phyloP scores from a whole-genome alignment of 257 asterid genomes.

The Galeopsis tetrahit region DNA sequence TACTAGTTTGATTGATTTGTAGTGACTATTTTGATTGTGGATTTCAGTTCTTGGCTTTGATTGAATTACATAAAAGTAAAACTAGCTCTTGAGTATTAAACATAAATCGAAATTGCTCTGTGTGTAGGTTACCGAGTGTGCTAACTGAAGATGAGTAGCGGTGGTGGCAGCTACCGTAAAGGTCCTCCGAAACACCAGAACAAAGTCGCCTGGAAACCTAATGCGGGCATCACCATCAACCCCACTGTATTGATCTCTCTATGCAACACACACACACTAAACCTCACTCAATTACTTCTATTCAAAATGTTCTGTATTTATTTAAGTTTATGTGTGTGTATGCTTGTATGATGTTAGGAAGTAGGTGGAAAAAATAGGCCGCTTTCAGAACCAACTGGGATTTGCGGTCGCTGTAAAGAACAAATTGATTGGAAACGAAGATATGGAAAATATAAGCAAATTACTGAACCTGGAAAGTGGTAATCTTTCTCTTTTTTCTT shows the following conservation, averaged over 20 bases:
- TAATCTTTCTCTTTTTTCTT: slow-evolving; percentile 22
- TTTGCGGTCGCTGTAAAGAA: slow-evolving; percentile 81
- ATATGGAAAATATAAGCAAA: slow-evolving; percentile 88
- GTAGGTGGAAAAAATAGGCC: slow-evolving; percentile 82
- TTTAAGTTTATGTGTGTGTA: not conserved
- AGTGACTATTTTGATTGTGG: too few species aligned
- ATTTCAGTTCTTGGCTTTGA: too few species aligned
- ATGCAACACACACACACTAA: not conserved
- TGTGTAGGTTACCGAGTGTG: slow-evolving; percentile 7
- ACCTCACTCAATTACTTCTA: slow-evolving; percentile 1
- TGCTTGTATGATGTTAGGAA: slow-evolving; percentile 54
- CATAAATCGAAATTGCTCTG: too few species aligned
- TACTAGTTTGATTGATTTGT: too few species aligned
- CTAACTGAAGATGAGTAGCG: slow-evolving; percentile 52
- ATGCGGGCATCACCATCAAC: slow-evolving; percentile 69
- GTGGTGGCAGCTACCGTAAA: slow-evolving; percentile 46
- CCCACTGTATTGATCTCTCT: slow-evolving; percentile 55
- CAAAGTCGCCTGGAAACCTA: slow-evolving; percentile 82
- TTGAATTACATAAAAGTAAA: too few species aligned
- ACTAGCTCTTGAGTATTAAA: too few species aligned
- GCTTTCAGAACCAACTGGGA: slow-evolving; percentile 79
- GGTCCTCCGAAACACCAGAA: slow-evolving; percentile 93
- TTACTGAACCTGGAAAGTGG: slow-evolving; percentile 91
- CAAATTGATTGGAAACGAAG: slow-evolving; percentile 96
- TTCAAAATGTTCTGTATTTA: not conserved